Evolutionary conservation across 108 stramenopile genomes (phyloP), one percentile per base, ranked within the genome.

Genomic region (Nitzschia sp.): DNA sequence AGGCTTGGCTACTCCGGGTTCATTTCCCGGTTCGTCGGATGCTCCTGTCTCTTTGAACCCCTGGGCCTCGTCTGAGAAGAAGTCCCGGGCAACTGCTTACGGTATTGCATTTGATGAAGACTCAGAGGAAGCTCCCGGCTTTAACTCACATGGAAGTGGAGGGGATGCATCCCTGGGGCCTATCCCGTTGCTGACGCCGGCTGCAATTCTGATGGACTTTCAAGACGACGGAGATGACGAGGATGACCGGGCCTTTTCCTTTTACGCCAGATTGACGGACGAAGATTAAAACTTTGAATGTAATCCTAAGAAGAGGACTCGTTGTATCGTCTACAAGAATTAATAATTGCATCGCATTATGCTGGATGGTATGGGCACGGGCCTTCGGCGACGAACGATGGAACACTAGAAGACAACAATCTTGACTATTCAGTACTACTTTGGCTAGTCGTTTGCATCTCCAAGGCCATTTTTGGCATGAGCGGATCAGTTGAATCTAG

Each of bases 1-100:
- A 45, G 46, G 32, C 27, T 18, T 55, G 6, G 28, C 45, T 27
- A 24, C 1, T 33, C 21, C 49, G 49, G 19, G 54, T 34, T 51
- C 60, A 34, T 11, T 47, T 3, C 9, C 25, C 18, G 58, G 69
- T 13, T 17, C 49, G 13, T 51, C 49, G 5, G 38, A 32, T 26
- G 31, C 35, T 46, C 21, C 26, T 5, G 8, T 85, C 21, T 36
- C 49, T 33, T 54, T 67, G n/a, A 79, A 85, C 46, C 85, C 80
- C 0, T 82, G 81, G 80, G 85, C 80, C 25, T 30, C 66, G 23
- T 42, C 55, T 46, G 74, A 65, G 54, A 60, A 32, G 23, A 71
- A 65, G 27, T 81, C 81, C 15, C 67, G 85, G 11, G 81, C 81
- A 15, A 34, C 75, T 6, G 85, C 85, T 0, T 85, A 85, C 48